Evolutionary conservation across 352 stramenopile species (phyloP), one percentile per base, ranked within the genome.

Genomic region (Aphanomyces astaci): DNA sequence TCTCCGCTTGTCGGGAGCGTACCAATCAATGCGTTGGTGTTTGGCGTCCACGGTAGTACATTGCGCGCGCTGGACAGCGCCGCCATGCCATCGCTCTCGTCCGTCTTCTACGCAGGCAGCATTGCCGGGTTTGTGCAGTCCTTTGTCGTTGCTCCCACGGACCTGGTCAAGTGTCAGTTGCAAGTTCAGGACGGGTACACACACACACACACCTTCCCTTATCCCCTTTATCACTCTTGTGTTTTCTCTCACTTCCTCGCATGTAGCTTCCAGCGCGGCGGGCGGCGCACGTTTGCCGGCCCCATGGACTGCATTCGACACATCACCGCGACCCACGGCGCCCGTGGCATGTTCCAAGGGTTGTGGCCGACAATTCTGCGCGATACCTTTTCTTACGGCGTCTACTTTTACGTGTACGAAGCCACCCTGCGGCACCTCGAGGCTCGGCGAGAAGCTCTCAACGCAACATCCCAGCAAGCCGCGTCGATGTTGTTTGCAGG

Each of bases 11-110:
- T 95, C 40, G 84, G 84, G 43, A 95, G 83, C 56, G 84, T 85
- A 19, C 88, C 80, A 64, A 92, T 83, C n/a, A 95, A 92, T 71
- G 86, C 86, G 30, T 86, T 93, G 64, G 87, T 95, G 79, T 95
- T 95, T 71, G 82, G 83, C 10, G 76, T 80, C 11, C 92, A 93
- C 46, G 86, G 92, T 70, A 80, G 80, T 59, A 87, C 80, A 53
- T 71, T 92, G 11, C 79, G 78, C 17, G 53, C 76, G 28, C 22
- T 71, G 30, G 51, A 66, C 28, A 27, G 11, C 4, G 31, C n/a
- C 2, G 24, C 7, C 5, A 24, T 13, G 11, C 53, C 64, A 4
- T 19, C 51, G 46, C 75, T 95, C 3, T 72, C 75, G 63, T 91
- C 86, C 3, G 82, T 95, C 25, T 84, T 90, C 33, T 78, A 43